These are phyloP conservation scores for Cyphellophora attinorum DNA, from an alignment of 2,329 filamentous ascomycete species.

Conservation along the genomic window DNA sequence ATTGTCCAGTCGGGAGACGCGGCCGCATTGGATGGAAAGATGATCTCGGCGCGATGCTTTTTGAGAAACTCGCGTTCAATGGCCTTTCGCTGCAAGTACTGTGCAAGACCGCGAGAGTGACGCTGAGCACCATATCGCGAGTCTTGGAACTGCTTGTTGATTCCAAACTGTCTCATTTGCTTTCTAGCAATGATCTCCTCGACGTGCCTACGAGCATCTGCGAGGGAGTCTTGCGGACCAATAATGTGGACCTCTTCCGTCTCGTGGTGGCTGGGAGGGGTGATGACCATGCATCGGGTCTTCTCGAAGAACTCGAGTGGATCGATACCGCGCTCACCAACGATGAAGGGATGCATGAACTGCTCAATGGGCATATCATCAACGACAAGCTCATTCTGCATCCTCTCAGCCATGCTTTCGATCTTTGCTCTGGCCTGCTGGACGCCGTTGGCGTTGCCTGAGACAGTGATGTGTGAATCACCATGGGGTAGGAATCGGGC, in stretches of 20 bases:
- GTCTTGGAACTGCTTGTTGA: conserved; percentile 67
- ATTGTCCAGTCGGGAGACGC: conserved; percentile 66
- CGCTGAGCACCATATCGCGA: conserved; percentile 61
- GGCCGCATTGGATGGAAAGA: conserved; percentile 51
- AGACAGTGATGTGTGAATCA: conserved; percentile 72
- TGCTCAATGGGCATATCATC: conserved; percentile 75
- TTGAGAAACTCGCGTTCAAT: conserved; percentile 77
- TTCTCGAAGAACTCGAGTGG: conserved; percentile 79
- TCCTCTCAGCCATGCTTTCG: conserved; percentile 65
- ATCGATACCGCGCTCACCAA: conserved; percentile 71
- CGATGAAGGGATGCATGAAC: conserved; percentile 88
- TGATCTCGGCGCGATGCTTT: conserved; percentile 75
- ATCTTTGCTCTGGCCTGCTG: conserved; percentile 71
- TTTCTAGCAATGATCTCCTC: conserved; percentile 84
- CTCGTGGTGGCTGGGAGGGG: conserved; percentile 66
- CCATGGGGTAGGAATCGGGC: conserved; percentile 62
- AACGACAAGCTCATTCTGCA: conserved; percentile 65
- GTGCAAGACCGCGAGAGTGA: conserved; percentile 77
- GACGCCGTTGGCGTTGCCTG: conserved; percentile 74
- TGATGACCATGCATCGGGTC: conserved; percentile 80
- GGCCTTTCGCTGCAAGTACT: conserved; percentile 73
- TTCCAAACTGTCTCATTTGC: conserved; percentile 73
- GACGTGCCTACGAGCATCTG: conserved; percentile 67
- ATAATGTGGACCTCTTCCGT: conserved; percentile 78
- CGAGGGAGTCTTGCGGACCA: conserved; percentile 65